Base-by-base conservation (phyloP, 129 eudicot species). In the Tagetes erecta region DNA sequence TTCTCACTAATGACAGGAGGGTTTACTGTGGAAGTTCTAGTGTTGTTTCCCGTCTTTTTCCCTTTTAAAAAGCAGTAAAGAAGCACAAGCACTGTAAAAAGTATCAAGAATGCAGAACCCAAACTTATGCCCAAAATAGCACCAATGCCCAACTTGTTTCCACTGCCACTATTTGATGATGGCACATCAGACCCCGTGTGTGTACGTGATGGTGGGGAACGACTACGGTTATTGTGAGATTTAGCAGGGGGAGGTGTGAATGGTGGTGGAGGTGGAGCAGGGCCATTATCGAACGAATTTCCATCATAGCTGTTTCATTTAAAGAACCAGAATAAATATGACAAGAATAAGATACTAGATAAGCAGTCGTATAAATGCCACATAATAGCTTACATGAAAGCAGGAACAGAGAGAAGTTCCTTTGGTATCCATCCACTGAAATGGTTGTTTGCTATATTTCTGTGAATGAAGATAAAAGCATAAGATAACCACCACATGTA, bases 211-310 rank as follows among this genome's bases (percentile, higher is more conserved):
- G 92, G 87, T 39, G 88, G 81, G 52, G 85, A 60, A 70, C 42
- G 80, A 65, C 59, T 81, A 72, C 69, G 84, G 52, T 81, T 86
- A 60, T 68, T 86, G 47, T 40, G 80, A 70, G 96, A 49, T 80
- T 83, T 94, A 78, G 92, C 88, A 30, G 97, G 99, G 64, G 98
- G 97, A 96, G 94, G 8, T 96, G 93, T 83, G 79, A 63, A 83
- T 41, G 99, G 99, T 10, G 99, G 97, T 20, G 99, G 99, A 38
- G 99, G 99, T 64, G 97, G 99, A 75, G 99, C 99, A 64, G 96
- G 96, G 59, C 97, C 87, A 72, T 94, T 94, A 49, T 87, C 80
- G 76, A 94, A 94, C n/a, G 96, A 74, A 72, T 94, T 94, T 31
- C 99, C 99, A 50, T 77, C 83, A 11, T 86, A 91, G 80, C 99